Percentiles rank a stretch among this genome's conserved stretches.
Evolutionary conservation across 805 yeast species (phyloP).

Genomic region (Yarrowia deformans): DNA sequence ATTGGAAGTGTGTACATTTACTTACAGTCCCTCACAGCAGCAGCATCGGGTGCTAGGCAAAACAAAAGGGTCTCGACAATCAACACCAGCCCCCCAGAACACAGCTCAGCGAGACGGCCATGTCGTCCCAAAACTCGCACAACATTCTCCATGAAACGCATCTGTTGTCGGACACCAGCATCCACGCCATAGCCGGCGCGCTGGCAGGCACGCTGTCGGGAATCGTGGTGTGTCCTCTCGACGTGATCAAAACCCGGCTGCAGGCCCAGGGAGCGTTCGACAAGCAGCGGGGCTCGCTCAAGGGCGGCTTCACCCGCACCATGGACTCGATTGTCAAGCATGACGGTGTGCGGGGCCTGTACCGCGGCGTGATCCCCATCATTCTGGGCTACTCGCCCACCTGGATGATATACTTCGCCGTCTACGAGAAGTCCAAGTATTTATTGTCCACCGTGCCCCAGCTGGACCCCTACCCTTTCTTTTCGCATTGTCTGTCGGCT

Average conservation of each 20-base stretch:
- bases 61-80: too few relatives aligned
- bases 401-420: slow-evolving; percentile 94
- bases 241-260: slow-evolving; percentile 90
- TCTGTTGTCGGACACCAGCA: slow-evolving; percentile 46
- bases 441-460: slow-evolving; percentile 48
- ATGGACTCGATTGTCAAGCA: slow-evolving; percentile 69
- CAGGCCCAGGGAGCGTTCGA: slow-evolving; percentile 79
- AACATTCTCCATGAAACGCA: slow-evolving; percentile 39
- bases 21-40: too few relatives aligned
- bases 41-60: too few relatives aligned
- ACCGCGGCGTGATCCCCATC: slow-evolving; percentile 91
- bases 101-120: slow-evolving; percentile 13
- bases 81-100: not conserved
- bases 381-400: slow-evolving; percentile 94
- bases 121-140: slow-evolving; percentile 40
- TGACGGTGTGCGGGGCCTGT: slow-evolving; percentile 84
- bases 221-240: slow-evolving; percentile 89
- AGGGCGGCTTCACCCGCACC: slow-evolving; percentile 57
- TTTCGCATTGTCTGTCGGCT: slow-evolving; percentile 63
- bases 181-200: slow-evolving; percentile 88
- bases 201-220: slow-evolving; percentile 93
- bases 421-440: slow-evolving; percentile 79
- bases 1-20: not conserved
- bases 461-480: slow-evolving; percentile 49
- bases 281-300: slow-evolving; percentile 21